A percentile compares a stretch with the other conserved stretches of the same genome.
Conservation (phyloP, 164 flowering plant species). For the Berberis vulgaris region DNA sequence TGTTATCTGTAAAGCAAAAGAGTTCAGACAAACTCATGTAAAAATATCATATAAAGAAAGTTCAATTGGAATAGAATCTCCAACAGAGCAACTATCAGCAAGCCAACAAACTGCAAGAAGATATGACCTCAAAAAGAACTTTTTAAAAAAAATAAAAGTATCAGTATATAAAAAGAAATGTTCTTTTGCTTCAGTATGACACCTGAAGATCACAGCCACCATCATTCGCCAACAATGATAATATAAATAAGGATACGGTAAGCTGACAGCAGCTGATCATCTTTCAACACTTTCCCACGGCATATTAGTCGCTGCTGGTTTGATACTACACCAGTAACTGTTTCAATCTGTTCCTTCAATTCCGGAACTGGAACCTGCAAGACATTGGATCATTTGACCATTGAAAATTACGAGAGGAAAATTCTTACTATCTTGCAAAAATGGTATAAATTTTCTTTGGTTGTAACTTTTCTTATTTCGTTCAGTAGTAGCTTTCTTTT, state of each 20-base stretch:
- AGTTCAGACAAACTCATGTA: too few relatives aligned
- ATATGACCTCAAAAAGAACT: too few relatives aligned
- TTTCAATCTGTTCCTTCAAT: slow-evolving; percentile 79
- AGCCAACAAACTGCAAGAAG: too few relatives aligned
- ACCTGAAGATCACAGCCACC: neutral
- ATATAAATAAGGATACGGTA: slow-evolving; percentile 64
- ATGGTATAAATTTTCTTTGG: neutral
- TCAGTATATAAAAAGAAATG: too few relatives aligned
- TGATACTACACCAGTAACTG: slow-evolving; percentile 74
- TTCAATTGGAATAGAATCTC: too few relatives aligned
- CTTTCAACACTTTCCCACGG: slow-evolving; percentile 89
- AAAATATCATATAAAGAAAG: too few relatives aligned
- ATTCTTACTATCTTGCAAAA: neutral
- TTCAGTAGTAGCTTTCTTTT: too few relatives aligned
- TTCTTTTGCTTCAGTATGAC: too few relatives aligned
- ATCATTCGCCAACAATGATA: neutral
- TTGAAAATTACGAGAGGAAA: neutral
- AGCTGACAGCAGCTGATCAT: slow-evolving; percentile 94
- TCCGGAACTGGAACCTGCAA: slow-evolving; percentile 87
- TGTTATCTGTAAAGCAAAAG: too few relatives aligned
- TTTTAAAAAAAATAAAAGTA: too few relatives aligned
- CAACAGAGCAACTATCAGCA: too few relatives aligned
- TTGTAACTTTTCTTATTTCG: too few relatives aligned
- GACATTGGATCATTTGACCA: neutral
- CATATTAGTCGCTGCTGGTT: slow-evolving; percentile 92